Percentiles rank a stretch among this genome's conserved stretches.
These are phyloP conservation scores for Dictyostelium citrinum DNA, from an alignment of 78 protist species.

Conservation along the genomic window DNA sequence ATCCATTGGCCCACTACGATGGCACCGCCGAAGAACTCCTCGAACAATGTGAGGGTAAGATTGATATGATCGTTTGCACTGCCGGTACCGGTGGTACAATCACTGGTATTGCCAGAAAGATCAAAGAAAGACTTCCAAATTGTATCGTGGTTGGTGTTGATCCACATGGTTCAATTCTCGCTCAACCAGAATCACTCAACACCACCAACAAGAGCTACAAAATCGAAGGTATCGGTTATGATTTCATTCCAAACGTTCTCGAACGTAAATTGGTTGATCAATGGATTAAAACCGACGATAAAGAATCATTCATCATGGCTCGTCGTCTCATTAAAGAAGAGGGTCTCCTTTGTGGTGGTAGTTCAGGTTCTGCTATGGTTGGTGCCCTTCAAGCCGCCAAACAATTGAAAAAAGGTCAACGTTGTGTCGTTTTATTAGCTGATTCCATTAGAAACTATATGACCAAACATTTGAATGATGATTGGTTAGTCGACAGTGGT, in stretches of 20 bases:
- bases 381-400: slow-evolving; percentile 90
- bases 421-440: slow-evolving; percentile 91
- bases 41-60: slow-evolving; percentile 85
- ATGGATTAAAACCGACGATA: slow-evolving; percentile 92
- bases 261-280: slow-evolving; percentile 84
- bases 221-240: slow-evolving; percentile 99
- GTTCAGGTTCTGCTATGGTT: slow-evolving; percentile 89
- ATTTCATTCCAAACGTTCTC: slow-evolving; percentile 89
- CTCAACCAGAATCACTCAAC: slow-evolving; percentile 87
- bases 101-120: slow-evolving; percentile 91
- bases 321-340: slow-evolving; percentile 89
- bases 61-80: slow-evolving; percentile 92
- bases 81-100: slow-evolving; percentile 99
- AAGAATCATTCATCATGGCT: slow-evolving; percentile 89
- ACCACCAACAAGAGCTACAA: slow-evolving; percentile 41
- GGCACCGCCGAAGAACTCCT: slow-evolving; percentile 95
- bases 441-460: slow-evolving; percentile 95
- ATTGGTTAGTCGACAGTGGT: slow-evolving; percentile 91
- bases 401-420: slow-evolving; percentile 68
- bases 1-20: slow-evolving; percentile 93
- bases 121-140: slow-evolving; percentile 89
- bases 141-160: slow-evolving; percentile 94
- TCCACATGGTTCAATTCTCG: slow-evolving; percentile 95
- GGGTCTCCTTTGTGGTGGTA: slow-evolving; percentile 93
- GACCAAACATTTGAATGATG: slow-evolving; percentile 92